These are phyloP conservation scores for Dendryphion nanum DNA, from an alignment of 2,329 filamentous ascomycete genomes.

Conservation along the genomic window DNA sequence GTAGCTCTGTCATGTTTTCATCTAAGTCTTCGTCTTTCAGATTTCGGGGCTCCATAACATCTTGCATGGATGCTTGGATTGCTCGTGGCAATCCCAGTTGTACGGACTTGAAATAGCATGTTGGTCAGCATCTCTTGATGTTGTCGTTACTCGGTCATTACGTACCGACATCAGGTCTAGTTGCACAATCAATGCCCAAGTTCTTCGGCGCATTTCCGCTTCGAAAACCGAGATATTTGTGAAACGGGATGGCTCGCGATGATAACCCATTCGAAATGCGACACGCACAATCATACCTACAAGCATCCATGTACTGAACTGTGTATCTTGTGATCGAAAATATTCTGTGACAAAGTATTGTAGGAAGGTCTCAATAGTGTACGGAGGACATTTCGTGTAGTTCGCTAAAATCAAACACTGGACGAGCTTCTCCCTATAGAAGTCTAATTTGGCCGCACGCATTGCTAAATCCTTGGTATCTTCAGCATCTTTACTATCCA, in stretches of 20 bases:
- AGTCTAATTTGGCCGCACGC: slow-evolving; percentile 20
- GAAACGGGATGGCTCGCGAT: slow-evolving; percentile 41
- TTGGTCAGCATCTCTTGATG: no score
- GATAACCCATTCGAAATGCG: slow-evolving; percentile 43
- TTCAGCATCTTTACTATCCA: slow-evolving; percentile 2
- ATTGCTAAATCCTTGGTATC: slow-evolving; percentile 11
- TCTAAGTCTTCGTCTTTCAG: slow-evolving; percentile 42
- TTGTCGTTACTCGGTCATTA: no score
- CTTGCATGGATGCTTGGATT: slow-evolving; percentile 37
- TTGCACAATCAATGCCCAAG: slow-evolving; percentile 56
- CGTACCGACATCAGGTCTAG: slow-evolving; percentile 40
- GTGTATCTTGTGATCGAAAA: slow-evolving; percentile 26
- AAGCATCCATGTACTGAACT: slow-evolving; percentile 29
- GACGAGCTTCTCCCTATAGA: slow-evolving; percentile 32
- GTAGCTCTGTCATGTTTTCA: slow-evolving; percentile 33
- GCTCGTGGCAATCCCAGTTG: slow-evolving; percentile 41
- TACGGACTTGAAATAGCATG: no score
- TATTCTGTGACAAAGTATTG: slow-evolving; percentile 31
- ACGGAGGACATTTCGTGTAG: slow-evolving; percentile 35
- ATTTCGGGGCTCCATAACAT: slow-evolving; percentile 42
- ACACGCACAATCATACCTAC: slow-evolving; percentile 31
- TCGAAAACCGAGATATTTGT: slow-evolving; percentile 51
- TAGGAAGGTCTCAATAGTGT: slow-evolving; percentile 30
- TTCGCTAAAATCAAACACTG: slow-evolving; percentile 34
- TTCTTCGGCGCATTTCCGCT: slow-evolving; percentile 58